These are phyloP conservation scores for Fusarium sambucinum DNA, from an alignment of 2,329 filamentous ascomycete genomes.

Conservation along the genomic window DNA sequence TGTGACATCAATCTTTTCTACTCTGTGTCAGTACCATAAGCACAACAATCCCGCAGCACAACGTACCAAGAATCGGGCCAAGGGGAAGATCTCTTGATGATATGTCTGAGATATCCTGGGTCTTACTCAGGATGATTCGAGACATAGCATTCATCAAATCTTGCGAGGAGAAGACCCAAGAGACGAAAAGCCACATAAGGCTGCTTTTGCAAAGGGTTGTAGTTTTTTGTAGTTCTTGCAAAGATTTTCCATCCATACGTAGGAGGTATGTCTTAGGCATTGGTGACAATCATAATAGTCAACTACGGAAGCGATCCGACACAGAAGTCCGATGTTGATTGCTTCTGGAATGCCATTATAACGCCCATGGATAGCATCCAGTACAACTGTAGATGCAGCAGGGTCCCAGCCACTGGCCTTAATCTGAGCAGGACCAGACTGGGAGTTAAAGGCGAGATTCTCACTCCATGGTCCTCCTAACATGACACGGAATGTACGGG, in stretches of 20 bases:
- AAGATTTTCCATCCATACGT: not conserved
- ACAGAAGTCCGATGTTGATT: not conserved
- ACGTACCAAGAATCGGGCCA: not conserved
- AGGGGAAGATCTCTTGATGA: not conserved
- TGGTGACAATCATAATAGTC: constrained; percentile 20
- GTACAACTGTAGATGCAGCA: not conserved
- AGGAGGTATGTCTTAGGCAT: not conserved
- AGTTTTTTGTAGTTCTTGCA: too few relatives aligned
- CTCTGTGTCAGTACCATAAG: not conserved
- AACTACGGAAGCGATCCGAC: not conserved
- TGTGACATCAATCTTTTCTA: not conserved
- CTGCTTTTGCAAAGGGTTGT: accelerated
- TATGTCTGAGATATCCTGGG: accelerated
- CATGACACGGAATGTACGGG: not conserved
- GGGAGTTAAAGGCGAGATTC: accelerated
- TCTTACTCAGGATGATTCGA: accelerated
- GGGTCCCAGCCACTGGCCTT: not conserved
- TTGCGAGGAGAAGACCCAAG: not conserved
- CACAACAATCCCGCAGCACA: too few relatives aligned
- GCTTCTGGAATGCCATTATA: not conserved
- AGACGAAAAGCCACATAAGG: not conserved
- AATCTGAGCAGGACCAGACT: not conserved
- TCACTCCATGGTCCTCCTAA: not conserved
- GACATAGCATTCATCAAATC: accelerated
- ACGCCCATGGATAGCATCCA: constrained; percentile 20